Evolutionary conservation across 208 protist species (phyloP), one percentile per base, ranked within the genome.

Genomic region (Leishmania amazonensis): DNA sequence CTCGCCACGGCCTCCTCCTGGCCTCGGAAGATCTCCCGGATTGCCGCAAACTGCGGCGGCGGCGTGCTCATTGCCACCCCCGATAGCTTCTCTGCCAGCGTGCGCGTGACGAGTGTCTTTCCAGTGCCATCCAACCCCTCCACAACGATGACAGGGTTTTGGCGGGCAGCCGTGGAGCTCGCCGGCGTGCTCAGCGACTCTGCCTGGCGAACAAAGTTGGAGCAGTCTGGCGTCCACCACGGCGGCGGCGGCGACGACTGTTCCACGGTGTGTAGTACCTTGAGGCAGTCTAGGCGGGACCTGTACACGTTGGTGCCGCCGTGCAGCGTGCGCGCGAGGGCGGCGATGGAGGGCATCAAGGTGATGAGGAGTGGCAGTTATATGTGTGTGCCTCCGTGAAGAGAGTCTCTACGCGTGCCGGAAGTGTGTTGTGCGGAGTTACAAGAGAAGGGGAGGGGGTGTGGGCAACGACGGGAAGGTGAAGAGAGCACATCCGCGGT

Each of bases 111-210:
- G 45, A 78, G 54, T 1, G 89, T 91, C 88, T 96, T 96, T n/a
- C 93, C 93, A 0, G 89, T 89, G 60, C 93, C 93, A 70, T 96
- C 93, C 53, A 96, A 74, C 19, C 93, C 93, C 75, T 96, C 90
- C 45, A 96, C 74, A 5, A 94, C 42, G 21, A 96, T 72, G 5
- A 96, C 60, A 1, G 86, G 79, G 73, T 90, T 83, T n/a, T 45
- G 51, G 5, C 54, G 45, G 51, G 53, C 62, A 45, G 24, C 28
- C 49, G 64, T 21, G 67, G 58, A 1, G 24, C 19, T 11, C 19
- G 38, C 19, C 38, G 11, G n/a, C 28, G 24, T 79, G 58, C 31
- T 49, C 67, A 77, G 54, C 40, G 78, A 54, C 65, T 76, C 78
- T 1, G 51, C 68, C 28, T 57, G n/a, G 21, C 54, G 51, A 5